Conservation (phyloP, 2,329 filamentous ascomycete genomes). For the Fusarium sp. region DNA sequence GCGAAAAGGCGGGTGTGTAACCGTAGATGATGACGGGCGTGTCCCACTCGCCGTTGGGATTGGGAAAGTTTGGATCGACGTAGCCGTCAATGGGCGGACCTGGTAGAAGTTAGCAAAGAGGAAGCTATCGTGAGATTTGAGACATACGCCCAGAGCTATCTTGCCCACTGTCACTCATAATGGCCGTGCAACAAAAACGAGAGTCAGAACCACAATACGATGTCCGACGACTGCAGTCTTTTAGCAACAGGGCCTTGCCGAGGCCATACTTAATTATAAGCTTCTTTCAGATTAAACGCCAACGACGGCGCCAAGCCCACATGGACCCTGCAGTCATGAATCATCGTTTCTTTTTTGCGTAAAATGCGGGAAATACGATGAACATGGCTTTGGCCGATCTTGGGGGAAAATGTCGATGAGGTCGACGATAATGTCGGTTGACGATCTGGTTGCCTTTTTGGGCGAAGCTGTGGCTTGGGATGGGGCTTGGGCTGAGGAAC, state of each 20-base stretch:
- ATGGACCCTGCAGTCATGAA: constrained; percentile 31
- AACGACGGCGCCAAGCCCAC: not conserved
- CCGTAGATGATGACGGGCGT: constrained; percentile 60
- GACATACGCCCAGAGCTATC: constrained; percentile 18
- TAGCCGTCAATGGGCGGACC: constrained; percentile 48
- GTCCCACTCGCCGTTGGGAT: constrained; percentile 55
- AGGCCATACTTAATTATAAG: constrained; percentile 18
- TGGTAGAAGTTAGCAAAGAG: not conserved
- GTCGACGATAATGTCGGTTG: constrained; percentile 2
- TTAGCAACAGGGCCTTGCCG: constrained; percentile 4
- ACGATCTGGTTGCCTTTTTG: constrained; percentile 34
- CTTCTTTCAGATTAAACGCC: constrained; percentile 6
- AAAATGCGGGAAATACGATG: not conserved
- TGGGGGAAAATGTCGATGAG: not conserved
- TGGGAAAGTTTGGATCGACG: constrained; percentile 61
- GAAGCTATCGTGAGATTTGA: not conserved
- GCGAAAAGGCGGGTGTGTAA: constrained; percentile 56
- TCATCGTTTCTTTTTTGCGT: constrained; percentile 28
- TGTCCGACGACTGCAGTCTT: not conserved
- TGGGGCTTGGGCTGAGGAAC: not conserved
- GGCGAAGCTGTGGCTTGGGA: not conserved
- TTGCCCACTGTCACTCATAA: constrained; percentile 24
- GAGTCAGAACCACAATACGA: not conserved
- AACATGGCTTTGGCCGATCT: not conserved
- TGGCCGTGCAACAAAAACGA: constrained; percentile 2